These are phyloP conservation scores for Acanthamoeba culbertsoni DNA, from an alignment of 208 protist genomes.

Conservation along the genomic window DNA sequence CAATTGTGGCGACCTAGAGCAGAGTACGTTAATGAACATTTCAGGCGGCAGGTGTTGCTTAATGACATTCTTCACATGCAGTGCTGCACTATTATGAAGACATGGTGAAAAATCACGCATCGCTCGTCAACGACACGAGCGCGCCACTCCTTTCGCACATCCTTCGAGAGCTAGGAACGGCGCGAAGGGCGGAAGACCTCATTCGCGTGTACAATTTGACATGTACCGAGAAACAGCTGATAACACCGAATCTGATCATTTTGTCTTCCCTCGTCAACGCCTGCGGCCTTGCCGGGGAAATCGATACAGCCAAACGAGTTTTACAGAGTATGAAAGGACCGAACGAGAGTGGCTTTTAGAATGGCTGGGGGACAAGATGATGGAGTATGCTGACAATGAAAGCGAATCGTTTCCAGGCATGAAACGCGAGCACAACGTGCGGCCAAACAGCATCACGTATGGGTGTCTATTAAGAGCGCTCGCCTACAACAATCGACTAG, in stretches of 20 bases:
- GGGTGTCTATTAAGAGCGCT: background rate
- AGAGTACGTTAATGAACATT: background rate
- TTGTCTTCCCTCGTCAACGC: background rate
- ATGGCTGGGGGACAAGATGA: no score
- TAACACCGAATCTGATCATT: background rate
- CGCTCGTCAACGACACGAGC: background rate
- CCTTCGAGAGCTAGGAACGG: background rate
- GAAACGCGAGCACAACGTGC: background rate
- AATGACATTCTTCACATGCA: background rate
- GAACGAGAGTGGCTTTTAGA: no score
- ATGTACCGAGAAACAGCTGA: background rate
- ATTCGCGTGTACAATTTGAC: background rate
- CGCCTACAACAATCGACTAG: background rate
- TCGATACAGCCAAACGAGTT: background rate
- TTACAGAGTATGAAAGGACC: background rate
- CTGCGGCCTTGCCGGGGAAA: background rate
- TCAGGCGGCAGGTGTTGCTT: background rate
- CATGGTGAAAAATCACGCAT: background rate
- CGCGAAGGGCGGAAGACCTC: background rate
- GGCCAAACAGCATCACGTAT: background rate
- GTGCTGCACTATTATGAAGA: background rate
- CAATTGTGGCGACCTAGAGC: background rate
- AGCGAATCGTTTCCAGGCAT: background rate
- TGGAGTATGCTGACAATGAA: no score
- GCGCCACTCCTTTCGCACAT: background rate